Evolutionary conservation across 371 early-diverging fungal species (phyloP).

Genomic region (Agmasoma carcini): DNA sequence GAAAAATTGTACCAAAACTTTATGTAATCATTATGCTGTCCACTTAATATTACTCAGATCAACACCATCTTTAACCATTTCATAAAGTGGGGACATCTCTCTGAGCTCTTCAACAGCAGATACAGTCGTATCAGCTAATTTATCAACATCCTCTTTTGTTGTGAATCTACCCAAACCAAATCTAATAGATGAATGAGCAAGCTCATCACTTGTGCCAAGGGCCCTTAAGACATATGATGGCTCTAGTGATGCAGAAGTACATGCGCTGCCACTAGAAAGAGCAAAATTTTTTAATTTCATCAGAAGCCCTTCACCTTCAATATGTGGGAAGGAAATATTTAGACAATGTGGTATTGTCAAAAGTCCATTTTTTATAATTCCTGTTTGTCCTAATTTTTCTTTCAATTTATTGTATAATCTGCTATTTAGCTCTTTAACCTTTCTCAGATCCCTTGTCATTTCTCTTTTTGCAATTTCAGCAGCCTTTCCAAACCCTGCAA

Average conservation of each 20-base stretch:
- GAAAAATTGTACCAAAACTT: no score
- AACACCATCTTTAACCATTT: constrained; percentile 61
- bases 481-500: constrained; percentile 87
- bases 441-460: constrained; percentile 59
- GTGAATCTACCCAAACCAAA: constrained; percentile 96
- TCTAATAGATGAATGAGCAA: constrained; percentile 89
- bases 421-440: constrained; percentile 28
- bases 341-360: constrained; percentile 62
- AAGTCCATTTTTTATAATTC: constrained; percentile 33
- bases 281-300: constrained; percentile 96
- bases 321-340: constrained; percentile 93
- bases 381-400: constrained; percentile 23
- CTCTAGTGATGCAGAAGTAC: constrained; percentile 92
- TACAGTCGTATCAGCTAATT: constrained; percentile 65
- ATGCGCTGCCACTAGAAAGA: constrained; percentile 86
- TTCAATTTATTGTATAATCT: constrained; percentile 28
- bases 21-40: constrained; percentile 12
- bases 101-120: constrained; percentile 74
- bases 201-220: constrained; percentile 86
- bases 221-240: constrained; percentile 93
- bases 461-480: constrained; percentile 69
- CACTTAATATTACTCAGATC: constrained; percentile 47
- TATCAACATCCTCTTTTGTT: constrained; percentile 81
- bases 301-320: constrained; percentile 93
- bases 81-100: constrained; percentile 95